phyloP scores from a whole-genome alignment of 768 basidiomycete species.

The Leucosporidium creatinivorum region DNA sequence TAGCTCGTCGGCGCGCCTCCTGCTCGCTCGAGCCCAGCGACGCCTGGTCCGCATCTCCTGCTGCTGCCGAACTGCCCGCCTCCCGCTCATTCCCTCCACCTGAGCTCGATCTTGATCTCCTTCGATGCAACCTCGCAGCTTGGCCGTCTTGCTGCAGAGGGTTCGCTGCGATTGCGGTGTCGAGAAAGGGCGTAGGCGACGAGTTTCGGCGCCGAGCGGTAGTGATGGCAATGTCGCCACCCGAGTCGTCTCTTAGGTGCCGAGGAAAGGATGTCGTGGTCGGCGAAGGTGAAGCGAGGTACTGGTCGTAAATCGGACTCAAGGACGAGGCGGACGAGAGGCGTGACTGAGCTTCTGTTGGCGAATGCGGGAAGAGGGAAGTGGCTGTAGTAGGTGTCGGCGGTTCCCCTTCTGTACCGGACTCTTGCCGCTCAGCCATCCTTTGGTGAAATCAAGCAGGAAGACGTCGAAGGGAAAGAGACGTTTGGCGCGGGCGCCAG shows the following conservation, averaged over 20 bases:
- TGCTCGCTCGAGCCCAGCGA: no score
- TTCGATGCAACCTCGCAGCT: neutral
- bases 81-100: no score
- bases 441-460: neutral
- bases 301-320: neutral
- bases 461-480: neutral
- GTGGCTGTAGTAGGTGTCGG: neutral
- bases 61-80: no score
- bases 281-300: neutral
- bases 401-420: neutral
- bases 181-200: neutral
- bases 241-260: neutral
- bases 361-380: neutral
- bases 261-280: neutral
- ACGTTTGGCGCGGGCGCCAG: neutral
- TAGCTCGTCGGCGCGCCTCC: no score
- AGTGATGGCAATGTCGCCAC: neutral
- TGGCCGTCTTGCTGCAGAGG: neutral
- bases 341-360: neutral
- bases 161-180: neutral
- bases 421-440: neutral
- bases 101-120: neutral
- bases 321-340: neutral
- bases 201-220: neutral
- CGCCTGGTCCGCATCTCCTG: no score